phyloP scores from a whole-genome alignment of 2,329 filamentous ascomycete genomes.

The Beauveria bassiana region DNA sequence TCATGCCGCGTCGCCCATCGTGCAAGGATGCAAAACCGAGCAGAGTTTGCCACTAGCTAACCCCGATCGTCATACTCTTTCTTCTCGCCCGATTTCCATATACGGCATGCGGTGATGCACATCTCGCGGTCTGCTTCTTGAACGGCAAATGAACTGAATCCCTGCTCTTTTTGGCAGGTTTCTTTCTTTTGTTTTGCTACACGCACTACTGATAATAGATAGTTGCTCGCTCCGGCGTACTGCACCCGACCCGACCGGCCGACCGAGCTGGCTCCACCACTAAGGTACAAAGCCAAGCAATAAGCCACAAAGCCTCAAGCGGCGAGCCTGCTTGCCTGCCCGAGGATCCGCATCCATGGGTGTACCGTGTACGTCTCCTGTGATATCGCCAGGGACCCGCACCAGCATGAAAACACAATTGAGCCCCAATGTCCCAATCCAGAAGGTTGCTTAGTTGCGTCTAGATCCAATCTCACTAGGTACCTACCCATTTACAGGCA shows the following conservation, averaged over 20 bases:
- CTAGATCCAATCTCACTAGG: slow-evolving; percentile 3
- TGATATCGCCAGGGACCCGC: not conserved
- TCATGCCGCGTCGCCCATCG: too few species aligned
- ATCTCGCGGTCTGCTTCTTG: not conserved
- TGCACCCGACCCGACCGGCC: not conserved
- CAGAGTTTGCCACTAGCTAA: not conserved
- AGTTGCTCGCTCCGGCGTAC: too few species aligned
- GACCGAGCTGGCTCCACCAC: not conserved
- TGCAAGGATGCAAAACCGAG: not conserved
- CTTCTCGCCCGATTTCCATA: not conserved
- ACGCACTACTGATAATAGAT: not conserved
- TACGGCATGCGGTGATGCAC: not conserved
- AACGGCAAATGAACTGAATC: not conserved
- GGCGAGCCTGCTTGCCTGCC: not conserved
- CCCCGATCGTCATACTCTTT: not conserved
- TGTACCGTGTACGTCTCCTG: too few species aligned
- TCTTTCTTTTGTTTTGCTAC: not conserved
- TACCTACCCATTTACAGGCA: not conserved
- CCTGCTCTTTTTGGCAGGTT: not conserved
- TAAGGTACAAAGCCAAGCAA: not conserved
- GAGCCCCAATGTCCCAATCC: not conserved
- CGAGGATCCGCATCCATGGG: not conserved
- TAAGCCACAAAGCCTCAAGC: too few species aligned
- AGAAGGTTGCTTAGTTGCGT: not conserved
- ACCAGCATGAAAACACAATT: not conserved